Conservation (phyloP, 352 stramenopile species). For the Globisporangium canariense region DNA sequence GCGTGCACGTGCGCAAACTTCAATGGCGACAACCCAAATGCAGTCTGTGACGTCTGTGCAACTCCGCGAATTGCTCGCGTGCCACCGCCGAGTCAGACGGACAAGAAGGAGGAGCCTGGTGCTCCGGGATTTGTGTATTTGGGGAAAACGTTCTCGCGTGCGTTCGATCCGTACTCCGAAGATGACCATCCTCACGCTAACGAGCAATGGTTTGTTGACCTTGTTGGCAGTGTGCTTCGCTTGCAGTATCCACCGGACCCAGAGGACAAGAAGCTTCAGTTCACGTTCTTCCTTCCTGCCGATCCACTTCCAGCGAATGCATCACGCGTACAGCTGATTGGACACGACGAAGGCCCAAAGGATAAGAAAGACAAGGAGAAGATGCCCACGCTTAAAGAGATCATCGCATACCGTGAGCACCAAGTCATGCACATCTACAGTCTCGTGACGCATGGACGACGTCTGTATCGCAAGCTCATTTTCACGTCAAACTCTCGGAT, state of each 20-base stretch:
- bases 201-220: constrained; percentile 72
- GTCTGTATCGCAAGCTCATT: constrained; percentile 95
- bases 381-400: constrained; percentile 95
- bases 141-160: constrained; percentile 53
- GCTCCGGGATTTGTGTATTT: constrained; percentile 61
- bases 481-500: constrained; percentile 96
- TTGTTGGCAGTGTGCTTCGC: constrained; percentile 56
- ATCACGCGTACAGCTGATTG: constrained; percentile 54
- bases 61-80: constrained; percentile 36
- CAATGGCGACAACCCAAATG: constrained; percentile 78
- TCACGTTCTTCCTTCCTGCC: constrained; percentile 64
- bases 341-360: constrained; percentile 61
- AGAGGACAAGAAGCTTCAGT: constrained; percentile 80
- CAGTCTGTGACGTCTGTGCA: constrained; percentile 75
- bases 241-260: constrained; percentile 71
- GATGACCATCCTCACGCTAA: constrained; percentile 60
- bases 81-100: constrained; percentile 18
- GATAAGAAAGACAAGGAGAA: constrained; percentile 76
- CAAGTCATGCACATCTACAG: constrained; percentile 96
- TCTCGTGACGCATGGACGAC: constrained; percentile 94
- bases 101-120: constrained; percentile 23
- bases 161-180: constrained; percentile 80
- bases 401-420: constrained; percentile 91
- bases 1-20: constrained; percentile 86
- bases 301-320: constrained; percentile 44